These are phyloP conservation scores for Papiliotrema laurentii DNA, from an alignment of 1,284 basidiomycete species.

Conservation along the genomic window DNA sequence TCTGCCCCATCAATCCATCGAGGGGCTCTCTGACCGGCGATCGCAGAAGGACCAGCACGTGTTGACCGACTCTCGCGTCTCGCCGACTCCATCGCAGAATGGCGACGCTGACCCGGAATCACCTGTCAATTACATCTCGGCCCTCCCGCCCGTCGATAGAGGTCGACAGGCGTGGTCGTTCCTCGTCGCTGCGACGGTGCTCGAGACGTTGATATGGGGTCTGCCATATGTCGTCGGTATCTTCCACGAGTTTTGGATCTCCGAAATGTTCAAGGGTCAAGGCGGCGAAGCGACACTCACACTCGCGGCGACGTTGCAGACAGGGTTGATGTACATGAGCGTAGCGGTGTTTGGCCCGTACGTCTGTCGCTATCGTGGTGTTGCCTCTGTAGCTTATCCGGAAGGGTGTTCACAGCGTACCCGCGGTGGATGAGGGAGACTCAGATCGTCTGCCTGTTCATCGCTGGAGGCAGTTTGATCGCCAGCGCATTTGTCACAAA, in stretches of 20 bases:
- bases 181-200: slow-evolving; percentile 35
- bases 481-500: slow-evolving; percentile 39
- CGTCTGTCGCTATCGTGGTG: slow-evolving; percentile 10
- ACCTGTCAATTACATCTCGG: slow-evolving; percentile 1
- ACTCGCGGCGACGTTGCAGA: slow-evolving; percentile 42
- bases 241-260: slow-evolving; percentile 43
- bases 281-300: slow-evolving; percentile 36
- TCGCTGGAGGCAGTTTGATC: slow-evolving; percentile 25
- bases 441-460: slow-evolving; percentile 27
- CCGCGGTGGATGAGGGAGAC: slow-evolving; percentile 25
- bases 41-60: too few species aligned
- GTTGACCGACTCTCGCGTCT: too few species aligned
- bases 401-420: slow-evolving; percentile 29
- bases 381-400: background rate
- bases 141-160: slow-evolving; percentile 40
- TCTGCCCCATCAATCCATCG: too few species aligned
- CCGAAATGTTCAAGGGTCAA: slow-evolving; percentile 33
- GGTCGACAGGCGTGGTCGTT: slow-evolving; percentile 44
- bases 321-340: slow-evolving; percentile 42
- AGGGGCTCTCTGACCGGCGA: too few species aligned
- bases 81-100: too few species aligned
- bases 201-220: slow-evolving; percentile 44
- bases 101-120: too few species aligned
- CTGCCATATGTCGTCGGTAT: slow-evolving; percentile 44
- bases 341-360: slow-evolving; percentile 37